phyloP scores from a whole-genome alignment of 1,284 basidiomycete species.

The Rugosomyces carneus region DNA sequence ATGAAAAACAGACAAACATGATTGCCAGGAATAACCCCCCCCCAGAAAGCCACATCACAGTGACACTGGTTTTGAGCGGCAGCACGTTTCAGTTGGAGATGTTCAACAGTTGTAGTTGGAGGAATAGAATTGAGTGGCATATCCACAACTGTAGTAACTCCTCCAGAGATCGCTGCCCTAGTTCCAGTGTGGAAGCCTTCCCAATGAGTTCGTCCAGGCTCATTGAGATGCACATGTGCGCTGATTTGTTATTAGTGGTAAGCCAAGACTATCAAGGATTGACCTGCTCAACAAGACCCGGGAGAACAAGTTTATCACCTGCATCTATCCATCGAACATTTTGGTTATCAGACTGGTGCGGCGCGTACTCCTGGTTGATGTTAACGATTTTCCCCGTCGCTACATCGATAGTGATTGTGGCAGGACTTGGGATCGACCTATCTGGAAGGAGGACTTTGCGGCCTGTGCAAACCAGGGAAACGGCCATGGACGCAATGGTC shows the following conservation, averaged over 20 bases:
- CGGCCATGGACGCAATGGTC: not conserved
- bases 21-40: conserved; percentile 88
- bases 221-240: conserved; percentile 89
- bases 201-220: conserved; percentile 89
- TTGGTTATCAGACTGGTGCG: conserved; percentile 17
- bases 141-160: conserved; percentile 88
- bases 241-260: conserved; percentile 32
- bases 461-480: conserved; percentile 35
- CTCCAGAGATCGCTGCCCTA: conserved; percentile 80
- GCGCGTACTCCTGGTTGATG: conserved; percentile 31
- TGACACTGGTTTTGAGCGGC: conserved; percentile 73
- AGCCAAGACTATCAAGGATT: conserved; percentile 3
- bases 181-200: conserved; percentile 93
- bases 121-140: conserved; percentile 97
- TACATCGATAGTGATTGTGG: conserved; percentile 64
- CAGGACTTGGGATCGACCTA: conserved; percentile 46
- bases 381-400: conserved; percentile 62
- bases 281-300: conserved; percentile 76
- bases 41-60: conserved; percentile 92
- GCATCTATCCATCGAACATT: conserved; percentile 54
- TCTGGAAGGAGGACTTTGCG: conserved; percentile 57
- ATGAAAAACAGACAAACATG: conserved; percentile 38
- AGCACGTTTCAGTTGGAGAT: conserved; percentile 63
- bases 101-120: conserved; percentile 79
- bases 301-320: conserved; percentile 63